These are phyloP conservation scores for Abortiporus biennis DNA, from an alignment of 1,284 basidiomycete species.

Conservation along the genomic window DNA sequence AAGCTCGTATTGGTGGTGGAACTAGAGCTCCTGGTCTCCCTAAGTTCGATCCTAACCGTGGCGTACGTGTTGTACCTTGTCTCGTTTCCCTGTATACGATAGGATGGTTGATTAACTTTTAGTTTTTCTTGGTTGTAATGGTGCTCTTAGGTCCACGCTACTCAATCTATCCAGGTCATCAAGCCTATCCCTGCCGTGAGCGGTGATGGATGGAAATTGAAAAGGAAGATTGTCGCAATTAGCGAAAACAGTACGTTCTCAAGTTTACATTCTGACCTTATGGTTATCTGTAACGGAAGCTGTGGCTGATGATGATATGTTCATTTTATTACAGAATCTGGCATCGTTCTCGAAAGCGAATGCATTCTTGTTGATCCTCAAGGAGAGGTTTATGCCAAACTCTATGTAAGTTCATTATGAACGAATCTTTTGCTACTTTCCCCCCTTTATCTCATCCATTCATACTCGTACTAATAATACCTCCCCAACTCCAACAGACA, in stretches of 20 bases:
- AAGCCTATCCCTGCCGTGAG: slow-evolving; percentile 62
- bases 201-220: slow-evolving; percentile 63
- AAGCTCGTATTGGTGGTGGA: slow-evolving; percentile 37
- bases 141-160: slow-evolving; percentile 55
- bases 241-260: slow-evolving; percentile 75
- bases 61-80: slow-evolving; percentile 35
- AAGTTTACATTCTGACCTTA: background rate
- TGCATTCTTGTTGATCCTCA: slow-evolving; percentile 54
- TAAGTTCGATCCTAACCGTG: slow-evolving; percentile 54
- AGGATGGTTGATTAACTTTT: background rate
- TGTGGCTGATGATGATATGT: background rate
- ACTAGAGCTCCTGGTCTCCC: slow-evolving; percentile 56
- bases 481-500: slow-evolving; percentile 34
- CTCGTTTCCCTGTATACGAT: background rate
- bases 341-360: slow-evolving; percentile 68
- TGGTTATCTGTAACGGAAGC: background rate
- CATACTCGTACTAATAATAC: background rate
- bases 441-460: background rate
- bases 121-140: background rate
- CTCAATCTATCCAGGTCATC: slow-evolving; percentile 68
- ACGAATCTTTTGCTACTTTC: background rate
- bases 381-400: slow-evolving; percentile 62
- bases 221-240: slow-evolving; percentile 53
- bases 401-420: slow-evolving; percentile 45
- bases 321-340: slow-evolving; percentile 46